Percentiles rank a stretch among this genome's conserved stretches.
Evolutionary conservation across 2,329 filamentous ascomycete species (phyloP).

Genomic region (Colletotrichum filicis): DNA sequence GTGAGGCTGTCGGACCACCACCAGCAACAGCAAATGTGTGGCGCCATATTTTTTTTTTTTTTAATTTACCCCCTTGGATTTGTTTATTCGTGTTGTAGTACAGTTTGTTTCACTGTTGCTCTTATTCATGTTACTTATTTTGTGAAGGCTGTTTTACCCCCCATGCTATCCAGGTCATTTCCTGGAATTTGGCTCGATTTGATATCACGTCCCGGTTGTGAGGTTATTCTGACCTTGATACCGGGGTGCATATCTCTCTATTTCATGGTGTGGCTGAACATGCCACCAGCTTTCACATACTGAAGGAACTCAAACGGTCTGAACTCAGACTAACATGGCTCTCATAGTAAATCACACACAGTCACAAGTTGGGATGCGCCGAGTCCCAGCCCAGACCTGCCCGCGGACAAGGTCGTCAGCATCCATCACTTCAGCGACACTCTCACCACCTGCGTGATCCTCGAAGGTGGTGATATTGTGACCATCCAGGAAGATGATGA

Average conservation of each 20-base stretch:
- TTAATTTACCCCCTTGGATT: not conserved
- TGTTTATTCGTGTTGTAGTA: not conserved
- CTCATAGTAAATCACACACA: constrained; percentile 42
- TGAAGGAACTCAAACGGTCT: constrained; percentile 7
- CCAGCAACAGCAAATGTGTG: constrained; percentile 50
- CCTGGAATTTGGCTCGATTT: not conserved
- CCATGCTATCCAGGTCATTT: not conserved
- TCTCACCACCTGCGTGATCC: constrained; percentile 80
- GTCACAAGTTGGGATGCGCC: constrained; percentile 92
- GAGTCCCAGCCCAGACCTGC: constrained; percentile 79
- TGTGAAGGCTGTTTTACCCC: not conserved
- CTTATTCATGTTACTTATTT: not conserved
- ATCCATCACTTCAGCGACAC: constrained; percentile 89
- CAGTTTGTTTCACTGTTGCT: not conserved
- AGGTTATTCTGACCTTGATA: not conserved
- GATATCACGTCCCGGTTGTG: not conserved
- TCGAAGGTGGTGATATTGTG: constrained; percentile 92
- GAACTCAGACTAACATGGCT: constrained; percentile 37
- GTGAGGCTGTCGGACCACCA: constrained; percentile 61
- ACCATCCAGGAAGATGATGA: constrained; percentile 77
- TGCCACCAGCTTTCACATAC: not conserved
- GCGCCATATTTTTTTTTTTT: constrained; percentile 26
- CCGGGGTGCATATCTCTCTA: not conserved
- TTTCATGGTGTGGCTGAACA: constrained; percentile 9
- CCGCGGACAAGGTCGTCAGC: constrained; percentile 79